These are phyloP conservation scores for Russula compacta DNA, from an alignment of 768 basidiomycete species.

Conservation along the genomic window DNA sequence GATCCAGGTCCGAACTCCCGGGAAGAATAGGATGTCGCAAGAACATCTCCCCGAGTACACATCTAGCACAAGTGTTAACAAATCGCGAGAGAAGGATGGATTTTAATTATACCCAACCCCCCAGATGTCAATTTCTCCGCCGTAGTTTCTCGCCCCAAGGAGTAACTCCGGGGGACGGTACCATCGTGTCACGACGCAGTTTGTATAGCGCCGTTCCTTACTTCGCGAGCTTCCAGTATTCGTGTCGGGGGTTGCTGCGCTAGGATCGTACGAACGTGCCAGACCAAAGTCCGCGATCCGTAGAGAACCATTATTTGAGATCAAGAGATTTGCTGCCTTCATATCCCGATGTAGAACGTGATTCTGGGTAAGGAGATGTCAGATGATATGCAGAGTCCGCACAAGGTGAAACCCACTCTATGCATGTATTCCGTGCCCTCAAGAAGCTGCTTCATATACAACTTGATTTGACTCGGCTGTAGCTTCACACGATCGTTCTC, in stretches of 20 bases:
- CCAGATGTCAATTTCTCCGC: slow-evolving; percentile 96
- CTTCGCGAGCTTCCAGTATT: slow-evolving; percentile 32
- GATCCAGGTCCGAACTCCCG: slow-evolving; percentile 85
- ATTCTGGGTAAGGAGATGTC: slow-evolving; percentile 46
- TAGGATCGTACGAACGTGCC: slow-evolving; percentile 68
- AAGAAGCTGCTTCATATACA: slow-evolving; percentile 94
- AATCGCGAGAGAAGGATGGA: neutral
- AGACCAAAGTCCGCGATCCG: slow-evolving; percentile 96
- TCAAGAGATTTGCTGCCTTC: slow-evolving; percentile 96
- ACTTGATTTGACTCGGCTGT: slow-evolving; percentile 78
- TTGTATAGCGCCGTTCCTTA: slow-evolving; percentile 75
- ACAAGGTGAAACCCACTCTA: slow-evolving; percentile 44
- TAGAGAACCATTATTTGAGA: slow-evolving; percentile 75
- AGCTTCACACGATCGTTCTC: slow-evolving; percentile 87
- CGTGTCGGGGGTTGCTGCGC: slow-evolving; percentile 32
- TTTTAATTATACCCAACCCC: slow-evolving; percentile 69
- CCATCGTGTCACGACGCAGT: slow-evolving; percentile 93
- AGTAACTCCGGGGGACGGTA: slow-evolving; percentile 91
- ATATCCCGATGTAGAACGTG: slow-evolving; percentile 96
- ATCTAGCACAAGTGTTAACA: slow-evolving; percentile 36
- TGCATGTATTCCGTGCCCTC: slow-evolving; percentile 97
- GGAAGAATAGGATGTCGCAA: slow-evolving; percentile 76
- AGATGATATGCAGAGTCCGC: neutral
- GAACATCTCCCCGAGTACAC: slow-evolving; percentile 98
- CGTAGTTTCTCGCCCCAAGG: slow-evolving; percentile 81